Conservation (phyloP, 116 monocot species). For the Posidonia oceanica region DNA sequence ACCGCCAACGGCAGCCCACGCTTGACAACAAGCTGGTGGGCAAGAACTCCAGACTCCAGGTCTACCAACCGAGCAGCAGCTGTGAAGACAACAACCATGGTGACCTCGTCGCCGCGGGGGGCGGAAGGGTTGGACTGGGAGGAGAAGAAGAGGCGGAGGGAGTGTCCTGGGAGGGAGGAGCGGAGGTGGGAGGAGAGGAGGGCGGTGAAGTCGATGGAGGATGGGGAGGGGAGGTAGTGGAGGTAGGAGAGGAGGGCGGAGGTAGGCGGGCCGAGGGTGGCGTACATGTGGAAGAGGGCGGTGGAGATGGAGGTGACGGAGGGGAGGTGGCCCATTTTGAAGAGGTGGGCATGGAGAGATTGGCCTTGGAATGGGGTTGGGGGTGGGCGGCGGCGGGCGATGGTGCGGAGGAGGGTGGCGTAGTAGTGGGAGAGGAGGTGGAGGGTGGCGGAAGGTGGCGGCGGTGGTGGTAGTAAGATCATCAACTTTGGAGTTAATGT, state of each 20-base stretch:
- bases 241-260: slow-evolving; percentile 29
- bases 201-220: slow-evolving; percentile 40
- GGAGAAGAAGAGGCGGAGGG: slow-evolving; percentile 41
- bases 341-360: slow-evolving; percentile 23
- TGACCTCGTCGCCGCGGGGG: slow-evolving; percentile 25
- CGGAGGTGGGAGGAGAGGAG: slow-evolving; percentile 36
- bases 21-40: slow-evolving; percentile 38
- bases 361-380: slow-evolving; percentile 3
- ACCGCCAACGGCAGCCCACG: slow-evolving; percentile 21
- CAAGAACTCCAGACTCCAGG: slow-evolving; percentile 18
- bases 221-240: slow-evolving; percentile 6
- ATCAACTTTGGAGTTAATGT: too few relatives aligned
- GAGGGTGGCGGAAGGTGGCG: too few relatives aligned
- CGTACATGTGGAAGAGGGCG: slow-evolving; percentile 58
- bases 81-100: slow-evolving; percentile 33
- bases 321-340: slow-evolving; percentile 19
- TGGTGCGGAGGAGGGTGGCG: slow-evolving; percentile 24
- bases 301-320: slow-evolving; percentile 8
- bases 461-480: too few relatives aligned
- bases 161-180: slow-evolving; percentile 13
- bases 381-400: slow-evolving; percentile 5
- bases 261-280: slow-evolving; percentile 21
- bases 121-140: slow-evolving; percentile 6
- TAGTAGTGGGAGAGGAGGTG: neutral
- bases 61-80: slow-evolving; percentile 24